Percentiles rank a stretch among this genome's conserved stretches.
Conservation (phyloP, 352 stramenopile species). For the Pythium phragmitis region DNA sequence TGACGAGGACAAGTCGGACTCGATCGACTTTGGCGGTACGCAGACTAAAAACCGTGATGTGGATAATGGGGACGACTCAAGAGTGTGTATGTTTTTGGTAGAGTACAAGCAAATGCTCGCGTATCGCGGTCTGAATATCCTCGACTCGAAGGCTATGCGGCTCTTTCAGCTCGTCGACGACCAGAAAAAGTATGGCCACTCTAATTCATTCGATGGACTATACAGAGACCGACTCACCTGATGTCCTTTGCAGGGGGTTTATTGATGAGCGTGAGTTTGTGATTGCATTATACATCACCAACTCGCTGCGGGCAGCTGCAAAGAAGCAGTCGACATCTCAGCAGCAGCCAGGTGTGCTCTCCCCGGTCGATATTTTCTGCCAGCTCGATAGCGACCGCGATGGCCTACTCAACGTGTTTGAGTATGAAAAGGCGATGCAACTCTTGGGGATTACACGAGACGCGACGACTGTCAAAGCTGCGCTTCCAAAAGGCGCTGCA, state of each 20-base stretch:
- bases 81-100: conserved; percentile 11
- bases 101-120: conserved; percentile 81
- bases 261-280: conserved; percentile 79
- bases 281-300: conserved; percentile 70
- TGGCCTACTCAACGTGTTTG: conserved; percentile 55
- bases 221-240: not conserved
- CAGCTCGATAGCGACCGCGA: conserved; percentile 63
- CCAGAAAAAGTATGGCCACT: conserved; percentile 50
- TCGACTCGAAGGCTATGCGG: conserved; percentile 65
- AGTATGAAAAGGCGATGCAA: conserved; percentile 64
- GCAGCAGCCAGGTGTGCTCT: conserved; percentile 27
- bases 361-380: conserved; percentile 57
- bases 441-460: conserved; percentile 36
- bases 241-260: conserved; percentile 35
- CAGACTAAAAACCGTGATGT: not conserved
- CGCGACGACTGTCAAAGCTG: conserved; percentile 14
- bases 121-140: conserved; percentile 60
- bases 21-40: conserved; percentile 71
- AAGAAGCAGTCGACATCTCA: conserved; percentile 14
- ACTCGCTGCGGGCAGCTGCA: conserved; percentile 43
- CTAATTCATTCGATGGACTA: not conserved
- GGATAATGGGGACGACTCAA: too few relatives aligned
- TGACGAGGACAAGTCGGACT: conserved; percentile 70
- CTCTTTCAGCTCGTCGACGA: conserved; percentile 75
- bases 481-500: conserved; percentile 37